Base-by-base conservation (phyloP, 768 basidiomycete genomes). In the Lactarius akahatsu region DNA sequence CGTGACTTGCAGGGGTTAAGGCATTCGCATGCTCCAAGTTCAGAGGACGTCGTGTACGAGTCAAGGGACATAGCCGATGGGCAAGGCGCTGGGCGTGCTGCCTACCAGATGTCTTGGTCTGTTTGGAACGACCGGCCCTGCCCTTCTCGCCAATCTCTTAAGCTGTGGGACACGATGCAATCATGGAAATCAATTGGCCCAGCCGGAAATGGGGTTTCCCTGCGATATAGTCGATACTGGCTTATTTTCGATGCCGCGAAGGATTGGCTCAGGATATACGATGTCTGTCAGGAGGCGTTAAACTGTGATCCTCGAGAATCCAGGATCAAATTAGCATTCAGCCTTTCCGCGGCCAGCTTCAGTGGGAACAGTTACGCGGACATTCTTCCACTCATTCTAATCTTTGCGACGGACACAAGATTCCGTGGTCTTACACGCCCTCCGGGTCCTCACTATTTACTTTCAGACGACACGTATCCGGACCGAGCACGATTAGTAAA, bases 171-270 rank as follows among this genome's bases (percentile, higher is more conserved):
- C 26, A 4, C 32, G 1, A 10, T 58, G 9, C 30, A 57, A 7
- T 50, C 63, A 6, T 63, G 63, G 63, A 40, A 28, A 20, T 57
- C 63, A n/a, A 0, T 63, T 28, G 63, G 63, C 45, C 56, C 63
- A 32, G 32, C 32, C 32, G 32, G 6, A 7, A 5, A 34, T 23
- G 10, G 10, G 3, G n/a, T 64, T 28, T 64, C 57, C 11, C 26
- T 64, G 10, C 32, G 57, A 11, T 64, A 58, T 23, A 64, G 57
- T 57, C 63, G 34, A 47, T 58, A 64, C 47, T 64, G 63, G 63
- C 63, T 64, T 4, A 28, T 47, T 4, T 64, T 64, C 45, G 5
- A 64, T 58, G 34, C 57, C 13, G 15, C 43, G 3, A 56, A 23
- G 34, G 56, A 64, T n/a, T 64, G 63, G 63, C 9, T 50, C 18